Percentiles rank a stretch among this genome's conserved stretches.
These are phyloP conservation scores for Periconia digitata DNA, from an alignment of 2,329 filamentous ascomycete genomes.

Conservation along the genomic window DNA sequence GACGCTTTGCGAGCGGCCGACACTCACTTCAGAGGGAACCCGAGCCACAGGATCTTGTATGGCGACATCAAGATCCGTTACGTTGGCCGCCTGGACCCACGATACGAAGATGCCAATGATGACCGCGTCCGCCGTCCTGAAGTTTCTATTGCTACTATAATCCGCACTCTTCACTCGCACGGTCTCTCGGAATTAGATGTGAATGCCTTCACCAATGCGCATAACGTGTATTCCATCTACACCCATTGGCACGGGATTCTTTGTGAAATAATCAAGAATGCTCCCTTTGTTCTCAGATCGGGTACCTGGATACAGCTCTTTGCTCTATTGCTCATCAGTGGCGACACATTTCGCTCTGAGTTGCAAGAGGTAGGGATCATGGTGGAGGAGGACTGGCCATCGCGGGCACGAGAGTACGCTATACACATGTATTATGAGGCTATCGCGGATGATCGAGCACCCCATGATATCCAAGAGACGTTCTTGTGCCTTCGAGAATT, in stretches of 20 bases:
- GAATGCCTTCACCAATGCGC: conserved; percentile 2
- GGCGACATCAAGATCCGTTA: conserved; percentile 4
- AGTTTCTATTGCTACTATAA: neutral
- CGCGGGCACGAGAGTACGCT: conserved; percentile 5
- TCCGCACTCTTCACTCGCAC: conserved; percentile 1
- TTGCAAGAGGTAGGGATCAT: conserved; percentile 4
- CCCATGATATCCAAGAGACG: conserved; percentile 12
- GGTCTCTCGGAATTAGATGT: neutral
- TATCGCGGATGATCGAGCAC: conserved; percentile 7
- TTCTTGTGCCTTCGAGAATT: conserved; percentile 10
- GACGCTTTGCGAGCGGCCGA: conserved; percentile 1
- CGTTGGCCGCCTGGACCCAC: conserved; percentile 5
- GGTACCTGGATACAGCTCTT: conserved; percentile 11
- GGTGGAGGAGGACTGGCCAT: conserved; percentile 8
- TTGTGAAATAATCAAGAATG: neutral
- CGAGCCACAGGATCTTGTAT: neutral
- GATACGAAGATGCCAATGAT: neutral
- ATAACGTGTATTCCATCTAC: neutral
- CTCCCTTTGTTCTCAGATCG: conserved; percentile 8
- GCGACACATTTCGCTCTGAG: neutral
- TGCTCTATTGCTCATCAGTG: conserved; percentile 7
- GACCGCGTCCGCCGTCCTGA: neutral
- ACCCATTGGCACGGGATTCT: neutral
- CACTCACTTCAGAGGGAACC: neutral
- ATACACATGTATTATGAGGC: conserved; percentile 13